Percentiles rank a stretch among this genome's conserved stretches.
These are phyloP conservation scores for Saturnispora gosingensis DNA, from an alignment of 805 yeast species.

Conservation along the genomic window DNA sequence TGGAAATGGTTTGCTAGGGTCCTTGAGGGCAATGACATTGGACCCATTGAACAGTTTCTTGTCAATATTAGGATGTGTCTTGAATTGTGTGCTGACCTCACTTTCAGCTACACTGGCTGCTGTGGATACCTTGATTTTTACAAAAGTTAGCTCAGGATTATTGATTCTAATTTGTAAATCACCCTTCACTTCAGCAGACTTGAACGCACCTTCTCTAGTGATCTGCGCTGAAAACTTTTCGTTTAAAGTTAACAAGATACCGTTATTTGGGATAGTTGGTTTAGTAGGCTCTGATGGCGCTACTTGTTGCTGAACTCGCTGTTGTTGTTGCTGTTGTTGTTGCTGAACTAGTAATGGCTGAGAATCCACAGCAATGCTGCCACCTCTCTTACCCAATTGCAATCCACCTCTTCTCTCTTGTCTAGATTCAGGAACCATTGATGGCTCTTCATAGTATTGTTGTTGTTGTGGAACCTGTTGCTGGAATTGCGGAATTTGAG, in stretches of 20 bases:
- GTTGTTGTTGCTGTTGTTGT: constrained; percentile 19
- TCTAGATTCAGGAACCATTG: background rate
- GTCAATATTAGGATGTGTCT: constrained; percentile 96
- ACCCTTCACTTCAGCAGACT: constrained; percentile 76
- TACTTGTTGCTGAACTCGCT: constrained; percentile 11
- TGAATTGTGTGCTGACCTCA: constrained; percentile 51
- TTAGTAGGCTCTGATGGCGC: constrained; percentile 20
- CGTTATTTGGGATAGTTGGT: constrained; percentile 47
- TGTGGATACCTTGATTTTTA: constrained; percentile 46
- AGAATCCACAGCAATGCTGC: constrained; percentile 15
- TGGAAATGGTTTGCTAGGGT: constrained; percentile 75
- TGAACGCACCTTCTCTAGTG: constrained; percentile 71
- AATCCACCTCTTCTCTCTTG: constrained; percentile 60
- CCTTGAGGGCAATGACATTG: constrained; percentile 63
- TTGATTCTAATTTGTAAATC: constrained; percentile 82
- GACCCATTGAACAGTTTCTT: constrained; percentile 52
- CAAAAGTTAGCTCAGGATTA: constrained; percentile 58
- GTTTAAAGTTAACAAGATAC: constrained; percentile 66
- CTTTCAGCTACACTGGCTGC: constrained; percentile 34
- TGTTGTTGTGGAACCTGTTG: constrained; percentile 14
- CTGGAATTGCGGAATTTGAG: constrained; percentile 7
- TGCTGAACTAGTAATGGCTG: constrained; percentile 24
- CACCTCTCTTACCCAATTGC: constrained; percentile 56
- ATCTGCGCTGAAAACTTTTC: constrained; percentile 74
- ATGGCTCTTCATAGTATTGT: constrained; percentile 9